Evolutionary conservation across 345 rosid species (phyloP).

Genomic region (Punica granatum): DNA sequence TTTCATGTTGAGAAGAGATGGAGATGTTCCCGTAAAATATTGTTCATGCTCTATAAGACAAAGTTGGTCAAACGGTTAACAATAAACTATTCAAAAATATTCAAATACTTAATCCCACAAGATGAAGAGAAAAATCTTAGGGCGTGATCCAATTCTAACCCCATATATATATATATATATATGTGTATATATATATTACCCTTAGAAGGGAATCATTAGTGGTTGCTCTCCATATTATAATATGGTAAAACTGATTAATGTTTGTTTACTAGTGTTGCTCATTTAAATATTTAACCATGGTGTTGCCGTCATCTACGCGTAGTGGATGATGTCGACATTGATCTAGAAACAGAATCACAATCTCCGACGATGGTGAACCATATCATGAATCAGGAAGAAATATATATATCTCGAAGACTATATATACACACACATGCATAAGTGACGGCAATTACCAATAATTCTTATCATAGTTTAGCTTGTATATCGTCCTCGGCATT

Average conservation of each 20-base stretch:
- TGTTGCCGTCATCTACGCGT: not conserved
- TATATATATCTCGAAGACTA: too few species aligned
- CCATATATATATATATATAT: too few species aligned
- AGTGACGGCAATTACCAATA: too few species aligned
- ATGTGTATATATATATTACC: too few species aligned
- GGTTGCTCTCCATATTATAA: not conserved
- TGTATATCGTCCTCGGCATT: too few species aligned
- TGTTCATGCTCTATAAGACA: not conserved
- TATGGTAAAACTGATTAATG: not conserved
- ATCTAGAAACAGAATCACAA: not conserved
- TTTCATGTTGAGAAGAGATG: too few species aligned
- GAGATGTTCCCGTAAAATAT: too few species aligned
- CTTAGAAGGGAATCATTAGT: not conserved
- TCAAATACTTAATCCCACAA: not conserved
- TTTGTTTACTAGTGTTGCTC: not conserved
- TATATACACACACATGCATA: too few species aligned
- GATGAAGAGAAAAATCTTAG: not conserved
- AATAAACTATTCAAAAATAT: not conserved
- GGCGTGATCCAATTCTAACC: too few species aligned
- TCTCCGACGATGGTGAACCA: not conserved
- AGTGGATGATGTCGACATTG: not conserved
- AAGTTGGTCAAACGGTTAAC: not conserved
- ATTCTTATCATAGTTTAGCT: too few species aligned
- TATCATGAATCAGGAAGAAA: too few species aligned
- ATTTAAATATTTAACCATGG: not conserved